phyloP scores from a whole-genome alignment of 192 early-diverging fungal species.

The Gryganskiella cystojenkinii region DNA sequence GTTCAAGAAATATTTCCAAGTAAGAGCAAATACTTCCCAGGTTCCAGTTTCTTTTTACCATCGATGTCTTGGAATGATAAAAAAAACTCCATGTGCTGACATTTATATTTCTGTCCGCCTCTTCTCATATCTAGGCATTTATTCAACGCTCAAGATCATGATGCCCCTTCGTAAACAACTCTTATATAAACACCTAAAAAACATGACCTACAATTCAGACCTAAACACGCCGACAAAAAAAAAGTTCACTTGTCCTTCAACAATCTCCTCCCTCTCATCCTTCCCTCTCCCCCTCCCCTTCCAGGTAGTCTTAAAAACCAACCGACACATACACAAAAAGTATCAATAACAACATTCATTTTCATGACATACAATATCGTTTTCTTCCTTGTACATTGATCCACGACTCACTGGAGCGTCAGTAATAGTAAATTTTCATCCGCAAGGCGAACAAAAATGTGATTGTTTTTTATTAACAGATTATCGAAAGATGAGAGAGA shows the following conservation, averaged over 20 bases:
- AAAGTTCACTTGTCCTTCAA: background rate
- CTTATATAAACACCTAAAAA: too few species aligned
- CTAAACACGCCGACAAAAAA: background rate
- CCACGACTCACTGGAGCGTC: too few species aligned
- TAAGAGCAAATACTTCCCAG: constrained; percentile 48
- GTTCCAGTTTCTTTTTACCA: background rate
- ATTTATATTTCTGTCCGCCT: background rate
- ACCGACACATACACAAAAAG: too few species aligned
- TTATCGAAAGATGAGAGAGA: too few species aligned
- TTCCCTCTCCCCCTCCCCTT: background rate
- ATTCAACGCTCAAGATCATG: constrained; percentile 58
- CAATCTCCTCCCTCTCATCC: background rate
- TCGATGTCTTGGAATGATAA: background rate
- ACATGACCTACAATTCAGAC: too few species aligned
- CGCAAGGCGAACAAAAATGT: too few species aligned
- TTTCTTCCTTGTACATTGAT: too few species aligned
- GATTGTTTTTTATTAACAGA: too few species aligned
- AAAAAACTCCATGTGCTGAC: background rate
- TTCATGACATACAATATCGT: too few species aligned
- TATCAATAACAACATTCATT: constrained; percentile 3
- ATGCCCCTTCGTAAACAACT: constrained; percentile 1
- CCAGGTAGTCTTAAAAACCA: too few species aligned
- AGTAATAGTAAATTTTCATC: too few species aligned
- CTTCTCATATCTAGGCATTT: constrained; percentile 43
- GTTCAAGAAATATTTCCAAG: constrained; percentile 81